These are phyloP conservation scores for Amniculicola lignicola DNA, from an alignment of 495 filamentous ascomycete genomes.

Conservation along the genomic window DNA sequence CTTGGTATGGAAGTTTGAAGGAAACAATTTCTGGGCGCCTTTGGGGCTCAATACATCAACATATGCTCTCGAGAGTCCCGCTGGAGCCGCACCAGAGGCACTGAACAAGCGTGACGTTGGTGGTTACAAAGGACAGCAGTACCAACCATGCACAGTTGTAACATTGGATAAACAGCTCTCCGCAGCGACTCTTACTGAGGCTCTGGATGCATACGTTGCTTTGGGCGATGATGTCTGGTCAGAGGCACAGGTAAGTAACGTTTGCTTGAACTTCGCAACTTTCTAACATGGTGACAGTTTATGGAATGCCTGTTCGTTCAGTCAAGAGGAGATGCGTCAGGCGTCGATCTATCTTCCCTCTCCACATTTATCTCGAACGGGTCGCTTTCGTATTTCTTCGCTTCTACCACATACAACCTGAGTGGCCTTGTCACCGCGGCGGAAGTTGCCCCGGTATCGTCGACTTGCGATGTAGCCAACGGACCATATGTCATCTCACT, in stretches of 20 bases:
- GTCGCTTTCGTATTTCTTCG: not conserved
- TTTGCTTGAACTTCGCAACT: not conserved
- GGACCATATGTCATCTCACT: conserved; percentile 1
- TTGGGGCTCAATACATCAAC: not conserved
- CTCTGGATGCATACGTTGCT: not conserved
- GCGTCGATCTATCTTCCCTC: not conserved
- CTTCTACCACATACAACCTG: conserved; percentile 6
- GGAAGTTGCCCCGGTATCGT: not conserved
- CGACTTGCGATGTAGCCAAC: not conserved
- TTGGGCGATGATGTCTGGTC: not conserved
- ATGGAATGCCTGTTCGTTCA: conserved; percentile 14
- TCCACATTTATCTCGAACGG: not conserved
- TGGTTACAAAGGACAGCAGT: not conserved
- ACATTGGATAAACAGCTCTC: not conserved
- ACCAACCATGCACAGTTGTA: conserved; percentile 1
- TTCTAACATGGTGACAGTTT: not conserved
- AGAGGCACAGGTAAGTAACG: not conserved
- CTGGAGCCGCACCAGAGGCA: not conserved
- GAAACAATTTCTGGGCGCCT: conserved; percentile 6
- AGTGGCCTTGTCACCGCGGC: not conserved
- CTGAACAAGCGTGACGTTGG: not conserved
- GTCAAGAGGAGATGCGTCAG: not conserved
- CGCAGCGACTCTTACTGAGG: not conserved
- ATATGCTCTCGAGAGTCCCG: conserved; percentile 6
- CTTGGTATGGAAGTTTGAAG: conserved; percentile 3